Base-by-base conservation (phyloP, 1,139 yeast genomes). In the Scheffersomyces titani region DNA sequence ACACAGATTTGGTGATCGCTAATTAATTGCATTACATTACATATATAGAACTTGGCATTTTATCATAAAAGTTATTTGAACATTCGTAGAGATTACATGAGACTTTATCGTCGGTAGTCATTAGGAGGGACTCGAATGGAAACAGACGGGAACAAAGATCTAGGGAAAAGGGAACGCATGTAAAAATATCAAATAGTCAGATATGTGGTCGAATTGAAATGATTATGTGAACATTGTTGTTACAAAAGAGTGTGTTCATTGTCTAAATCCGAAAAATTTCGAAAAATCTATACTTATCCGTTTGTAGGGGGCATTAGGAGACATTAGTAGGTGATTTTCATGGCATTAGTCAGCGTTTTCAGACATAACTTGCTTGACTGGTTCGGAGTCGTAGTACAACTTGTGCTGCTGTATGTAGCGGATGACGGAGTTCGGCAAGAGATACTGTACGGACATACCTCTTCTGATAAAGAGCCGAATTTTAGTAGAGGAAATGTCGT, bases 371-470 rank as follows among this genome's bases (percentile, higher is more conserved):
- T 90, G 93, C 72, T 92, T 92, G 51, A 93, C 98, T 1, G 98
- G 98, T 72, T 93, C 98, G 18, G 91, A 84, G 63, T 92, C 97
- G 67, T 89, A 85, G 71, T 94, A 94, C 54, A 94, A 81, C 45
- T 89, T 88, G 70, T 94, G 94, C 69, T 94, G 97, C 71, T 92
- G 97, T 60, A 94, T 93, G 69, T 94, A 94, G 64, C 98, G 82
- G 57, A 96, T 94, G 52, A 96, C 99, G 49, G 96, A 87, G 71
- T 94, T 94, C 1, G 99, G 99, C 62, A 94, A 78, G 61, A 94
- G 78, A 69, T 94, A 94, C 70, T 94, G 99, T 22, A 94, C 98
- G 59, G 96, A 89, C 99, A 96, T 94, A 16, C 96, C 96, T 64
- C 99, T 83, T 67, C 99, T 83, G 50, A 94, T 86, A 65, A 94